Evolutionary conservation across 257 asterid species (phyloP), one percentile per base, ranked within the genome.

Genomic region (Salvia rosmarinus): DNA sequence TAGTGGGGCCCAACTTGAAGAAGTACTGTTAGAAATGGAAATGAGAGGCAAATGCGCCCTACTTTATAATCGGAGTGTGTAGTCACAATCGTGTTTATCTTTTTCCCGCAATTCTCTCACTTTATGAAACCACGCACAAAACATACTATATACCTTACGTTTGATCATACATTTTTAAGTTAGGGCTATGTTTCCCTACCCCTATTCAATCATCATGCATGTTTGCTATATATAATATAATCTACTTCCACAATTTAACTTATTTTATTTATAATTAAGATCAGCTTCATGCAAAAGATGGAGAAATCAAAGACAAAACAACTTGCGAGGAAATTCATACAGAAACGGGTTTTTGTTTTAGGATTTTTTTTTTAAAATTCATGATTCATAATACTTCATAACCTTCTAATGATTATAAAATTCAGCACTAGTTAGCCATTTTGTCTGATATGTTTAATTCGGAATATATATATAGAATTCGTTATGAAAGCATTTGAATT

Each of bases 51-150:
- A 52, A 49, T 20, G 42, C 52, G 39, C 67, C 54, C 63, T 3
- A 14, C 12, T 30, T 30, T 58, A 5, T 16, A 34, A 19, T 21
- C 65, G 25, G 55, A 5, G 17, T 30, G 82, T 76, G 21, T 74
- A 56, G 87, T 80, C 87, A 80, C 82, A 10, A 67, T 82, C 87
- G 73, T 3, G 65, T 62, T 13, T 25, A 52, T 67, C 84, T 71
- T 82, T 82, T 61, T 10, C 75, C 87, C 84, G 82, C 72, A 79
- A 79, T 76, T 80, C 55, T 67, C 84, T 82, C 86, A 58, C 82
- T 80, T 82, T 79, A 69, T 63, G 62, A 30, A 76, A 77, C 65
- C 79, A 77, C 77, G 76, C 79, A 68, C 55, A 73, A 16, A 64
- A 55, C 65, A 62, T 67, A 46, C 50, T 68, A 58, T 43, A 11